Conservation (phyloP, 306 rosid genomes). For the Albizia julibrissin region DNA sequence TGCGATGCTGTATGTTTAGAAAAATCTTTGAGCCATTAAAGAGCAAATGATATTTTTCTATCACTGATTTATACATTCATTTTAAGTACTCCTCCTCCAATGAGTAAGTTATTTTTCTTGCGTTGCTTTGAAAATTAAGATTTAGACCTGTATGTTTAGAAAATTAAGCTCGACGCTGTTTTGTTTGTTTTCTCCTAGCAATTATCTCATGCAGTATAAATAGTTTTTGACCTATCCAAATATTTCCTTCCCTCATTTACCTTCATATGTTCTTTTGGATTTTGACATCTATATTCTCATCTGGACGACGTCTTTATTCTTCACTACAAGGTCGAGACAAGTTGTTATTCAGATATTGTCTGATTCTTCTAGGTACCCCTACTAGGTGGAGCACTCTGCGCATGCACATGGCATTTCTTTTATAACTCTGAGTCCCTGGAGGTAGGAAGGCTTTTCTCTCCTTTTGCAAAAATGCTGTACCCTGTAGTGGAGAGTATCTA, state of each 20-base stretch:
- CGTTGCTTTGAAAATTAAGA: not conserved
- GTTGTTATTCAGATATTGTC: not conserved
- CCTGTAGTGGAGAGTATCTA: not conserved
- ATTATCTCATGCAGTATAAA: not conserved
- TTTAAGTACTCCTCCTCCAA: not conserved
- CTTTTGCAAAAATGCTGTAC: not conserved
- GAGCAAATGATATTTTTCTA: not conserved
- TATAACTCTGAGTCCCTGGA: constrained; percentile 87
- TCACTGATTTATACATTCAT: not conserved
- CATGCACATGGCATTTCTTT: constrained; percentile 99
- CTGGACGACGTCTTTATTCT: not conserved
- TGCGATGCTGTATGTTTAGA: not conserved
- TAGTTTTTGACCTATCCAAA: not conserved
- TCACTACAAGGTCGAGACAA: not conserved
- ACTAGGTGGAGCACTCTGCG: constrained; percentile 93
- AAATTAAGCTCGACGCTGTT: not conserved
- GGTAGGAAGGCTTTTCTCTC: constrained; percentile 43
- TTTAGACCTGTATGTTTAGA: not conserved
- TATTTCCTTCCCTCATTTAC: not conserved
- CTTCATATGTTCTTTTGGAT: not conserved
- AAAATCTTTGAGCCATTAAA: not conserved
- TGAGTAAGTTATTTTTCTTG: not conserved
- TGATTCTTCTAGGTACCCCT: constrained; percentile 71
- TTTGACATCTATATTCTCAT: not conserved
- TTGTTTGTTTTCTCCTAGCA: not conserved